A percentile compares a stretch with the other conserved stretches of the same genome.
These are phyloP conservation scores for Coemansia sp. DNA, from an alignment of 192 early-diverging fungal genomes.

Conservation along the genomic window DNA sequence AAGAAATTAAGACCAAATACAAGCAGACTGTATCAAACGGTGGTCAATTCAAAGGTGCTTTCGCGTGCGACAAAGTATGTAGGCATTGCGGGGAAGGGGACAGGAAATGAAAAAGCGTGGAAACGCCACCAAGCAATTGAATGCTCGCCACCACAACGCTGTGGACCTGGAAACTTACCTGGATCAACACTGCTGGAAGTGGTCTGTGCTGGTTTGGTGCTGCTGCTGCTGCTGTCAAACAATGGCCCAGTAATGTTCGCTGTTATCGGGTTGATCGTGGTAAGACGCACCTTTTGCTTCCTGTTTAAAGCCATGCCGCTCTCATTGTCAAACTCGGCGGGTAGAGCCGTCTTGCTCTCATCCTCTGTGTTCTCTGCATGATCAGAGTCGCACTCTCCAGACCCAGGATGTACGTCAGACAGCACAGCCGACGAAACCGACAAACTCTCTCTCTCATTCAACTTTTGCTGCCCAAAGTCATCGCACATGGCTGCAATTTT, in stretches of 20 bases:
- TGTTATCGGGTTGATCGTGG: constrained; percentile 49
- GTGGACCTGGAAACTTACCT: constrained; percentile 24
- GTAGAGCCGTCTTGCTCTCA: not conserved
- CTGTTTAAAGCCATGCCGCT: constrained; percentile 10
- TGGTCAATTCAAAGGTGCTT: too few species aligned
- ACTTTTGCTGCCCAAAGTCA: constrained; percentile 25
- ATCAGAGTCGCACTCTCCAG: not conserved
- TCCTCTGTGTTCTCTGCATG: not conserved
- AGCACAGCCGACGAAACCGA: constrained; percentile 42
- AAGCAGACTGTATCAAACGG: too few species aligned
- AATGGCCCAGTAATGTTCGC: constrained; percentile 22
- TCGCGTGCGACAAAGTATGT: too few species aligned
- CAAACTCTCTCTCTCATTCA: constrained; percentile 34
- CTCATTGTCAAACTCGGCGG: not conserved
- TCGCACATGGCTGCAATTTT: constrained; percentile 23
- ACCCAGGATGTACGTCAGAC: constrained; percentile 11
- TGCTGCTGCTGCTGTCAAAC: constrained; percentile 3
- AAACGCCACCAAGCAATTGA: not conserved
- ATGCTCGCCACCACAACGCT: not conserved
- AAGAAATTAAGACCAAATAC: too few species aligned
- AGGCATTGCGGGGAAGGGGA: too few species aligned
- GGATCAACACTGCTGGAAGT: constrained; percentile 15
- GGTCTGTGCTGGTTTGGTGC: not conserved
- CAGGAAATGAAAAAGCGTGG: not conserved
- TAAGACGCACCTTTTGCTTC: constrained; percentile 38